Evolutionary conservation across 192 early-diverging fungal species (phyloP), one percentile per base, ranked within the genome.

Genomic region (Umbelopsis sp.): DNA sequence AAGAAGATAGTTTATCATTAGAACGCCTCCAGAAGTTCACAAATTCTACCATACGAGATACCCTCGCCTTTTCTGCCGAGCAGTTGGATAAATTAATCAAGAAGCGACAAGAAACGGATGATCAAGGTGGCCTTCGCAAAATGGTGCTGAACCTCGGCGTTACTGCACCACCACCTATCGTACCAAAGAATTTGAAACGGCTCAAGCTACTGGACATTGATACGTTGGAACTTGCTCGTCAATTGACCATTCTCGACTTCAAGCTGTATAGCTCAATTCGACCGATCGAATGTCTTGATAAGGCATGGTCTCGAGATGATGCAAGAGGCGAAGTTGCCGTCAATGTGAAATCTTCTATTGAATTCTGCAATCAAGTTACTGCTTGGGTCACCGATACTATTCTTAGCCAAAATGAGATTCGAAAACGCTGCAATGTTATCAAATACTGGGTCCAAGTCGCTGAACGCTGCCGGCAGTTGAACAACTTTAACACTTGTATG

Each of bases 401-500:
- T 41, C 75, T 99, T 29, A 77, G 82, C 25, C 93, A 97, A 77
- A 74, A 82, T 25, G 96, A 98, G 41, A 70, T 91, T 56, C 94
- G 93, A 80, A 92, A 90, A 65, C 90, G 96, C 49, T 87, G 87
- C 3, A 73, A 73, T 0, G 73, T 92, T 29, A 86, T 98, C 47
- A 96, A 96, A 80, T 90, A 92, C 80, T 93, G 94, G 77, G 92
- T 98, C 38, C 81, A 86, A 20, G 87, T 98, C 73, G 91, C 91
- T 41, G 91, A 94, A 83, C 75, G 86, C 77, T 94, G 96, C 84
- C 90, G 90, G 26, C 71, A 77, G 29, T 78, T 98, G 16, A 97
- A 99, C 82, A 99, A 98, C 86, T 99, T 94, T 74, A 96, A 95
- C 77, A 93, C 94, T 11, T 86, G 97, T 41, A 94, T 94, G 83